A percentile compares a stretch with the other conserved stretches of the same genome.
Evolutionary conservation across 305 asterid genomes (phyloP).

Genomic region (Fraxinus xanthoxyloides): DNA sequence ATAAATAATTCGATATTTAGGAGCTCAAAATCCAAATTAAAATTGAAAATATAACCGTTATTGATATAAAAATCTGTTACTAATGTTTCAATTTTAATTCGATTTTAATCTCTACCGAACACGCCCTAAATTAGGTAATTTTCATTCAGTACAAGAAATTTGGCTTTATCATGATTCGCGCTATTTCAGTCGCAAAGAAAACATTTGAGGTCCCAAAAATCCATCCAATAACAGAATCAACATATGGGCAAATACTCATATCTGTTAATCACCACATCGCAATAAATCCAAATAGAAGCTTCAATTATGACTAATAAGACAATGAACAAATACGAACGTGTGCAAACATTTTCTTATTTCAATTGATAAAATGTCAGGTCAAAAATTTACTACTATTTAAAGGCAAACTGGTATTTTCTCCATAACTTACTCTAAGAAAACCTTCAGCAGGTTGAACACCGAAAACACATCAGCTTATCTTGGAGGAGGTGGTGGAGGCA

Average conservation of each 20-base stretch:
- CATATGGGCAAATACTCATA: not conserved
- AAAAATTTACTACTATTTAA: not conserved
- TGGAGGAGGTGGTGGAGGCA: slow-evolving; percentile 55
- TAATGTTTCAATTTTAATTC: too few relatives aligned
- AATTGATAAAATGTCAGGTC: not conserved
- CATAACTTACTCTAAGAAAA: not conserved
- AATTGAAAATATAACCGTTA: too few relatives aligned
- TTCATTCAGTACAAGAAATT: not conserved
- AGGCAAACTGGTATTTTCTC: not conserved
- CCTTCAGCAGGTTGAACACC: not conserved
- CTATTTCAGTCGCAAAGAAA: not conserved
- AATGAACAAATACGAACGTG: not conserved
- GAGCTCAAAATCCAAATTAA: too few relatives aligned
- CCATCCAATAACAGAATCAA: not conserved
- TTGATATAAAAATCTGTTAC: too few relatives aligned
- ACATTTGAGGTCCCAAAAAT: not conserved
- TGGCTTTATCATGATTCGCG: not conserved
- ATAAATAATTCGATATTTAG: not conserved
- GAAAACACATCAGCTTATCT: slow-evolving; percentile 20
- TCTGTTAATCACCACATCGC: not conserved
- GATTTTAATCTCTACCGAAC: too few relatives aligned
- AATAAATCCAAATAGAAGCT: not conserved
- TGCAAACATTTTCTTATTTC: not conserved
- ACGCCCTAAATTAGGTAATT: not conserved
- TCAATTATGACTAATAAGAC: not conserved